These are phyloP conservation scores for Lasiosphaeria hispida DNA, from an alignment of 495 filamentous ascomycete species.

Conservation along the genomic window DNA sequence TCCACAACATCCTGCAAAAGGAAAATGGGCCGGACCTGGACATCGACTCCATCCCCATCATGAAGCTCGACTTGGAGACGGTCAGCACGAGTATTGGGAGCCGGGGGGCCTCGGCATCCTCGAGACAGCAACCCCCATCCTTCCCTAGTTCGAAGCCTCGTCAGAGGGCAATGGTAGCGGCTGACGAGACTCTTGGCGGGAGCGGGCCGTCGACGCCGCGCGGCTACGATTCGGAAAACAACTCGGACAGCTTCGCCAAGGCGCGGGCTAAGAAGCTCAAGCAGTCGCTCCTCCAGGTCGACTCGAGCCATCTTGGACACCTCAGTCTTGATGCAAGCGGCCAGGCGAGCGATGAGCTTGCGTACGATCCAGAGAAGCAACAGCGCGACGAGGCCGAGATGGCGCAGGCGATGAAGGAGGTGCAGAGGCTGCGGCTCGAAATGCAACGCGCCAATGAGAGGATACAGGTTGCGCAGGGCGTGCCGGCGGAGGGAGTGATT, in stretches of 20 bases:
- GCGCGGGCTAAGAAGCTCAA: slow-evolving; percentile 42
- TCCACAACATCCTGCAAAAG: slow-evolving; percentile 66
- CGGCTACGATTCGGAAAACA: slow-evolving; percentile 47
- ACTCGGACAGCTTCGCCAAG: slow-evolving; percentile 34
- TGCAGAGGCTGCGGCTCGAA: slow-evolving; percentile 78
- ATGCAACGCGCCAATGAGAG: slow-evolving; percentile 91
- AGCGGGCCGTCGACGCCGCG: slow-evolving; percentile 43
- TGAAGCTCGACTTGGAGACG: slow-evolving; percentile 76
- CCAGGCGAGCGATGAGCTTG: slow-evolving; percentile 33
- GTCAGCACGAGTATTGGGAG: slow-evolving; percentile 26
- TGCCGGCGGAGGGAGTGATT: slow-evolving; percentile 66
- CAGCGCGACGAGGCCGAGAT: slow-evolving; percentile 74
- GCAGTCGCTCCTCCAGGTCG: slow-evolving; percentile 69
- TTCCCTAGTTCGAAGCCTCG: slow-evolving; percentile 31
- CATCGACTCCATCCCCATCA: slow-evolving; percentile 90
- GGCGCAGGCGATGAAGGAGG: slow-evolving; percentile 76
- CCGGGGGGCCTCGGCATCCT: background rate
- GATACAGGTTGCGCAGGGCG: slow-evolving; percentile 66
- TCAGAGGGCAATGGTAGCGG: slow-evolving; percentile 57
- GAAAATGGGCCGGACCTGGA: slow-evolving; percentile 75
- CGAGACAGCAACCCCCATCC: background rate
- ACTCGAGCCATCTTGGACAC: slow-evolving; percentile 72
- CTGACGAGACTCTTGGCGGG: slow-evolving; percentile 56
- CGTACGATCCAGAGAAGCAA: slow-evolving; percentile 50
- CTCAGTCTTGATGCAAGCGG: slow-evolving; percentile 56